phyloP scores from a whole-genome alignment of 2,329 filamentous ascomycete species.

The Cytospora mali region DNA sequence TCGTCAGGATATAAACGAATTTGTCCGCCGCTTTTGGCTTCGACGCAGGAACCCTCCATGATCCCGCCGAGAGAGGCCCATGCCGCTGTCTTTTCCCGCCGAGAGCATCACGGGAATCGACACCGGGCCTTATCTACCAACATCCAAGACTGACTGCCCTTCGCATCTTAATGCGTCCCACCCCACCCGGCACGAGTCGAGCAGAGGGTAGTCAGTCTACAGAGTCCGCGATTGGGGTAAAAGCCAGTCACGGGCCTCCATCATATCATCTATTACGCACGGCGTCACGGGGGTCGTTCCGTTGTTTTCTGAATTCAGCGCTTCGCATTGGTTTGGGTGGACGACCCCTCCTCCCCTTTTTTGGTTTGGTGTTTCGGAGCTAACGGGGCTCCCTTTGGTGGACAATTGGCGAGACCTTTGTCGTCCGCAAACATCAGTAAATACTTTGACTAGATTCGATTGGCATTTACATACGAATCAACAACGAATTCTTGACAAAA shows the following conservation, averaged over 20 bases:
- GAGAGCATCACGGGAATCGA: background rate
- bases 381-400: background rate
- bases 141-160: background rate
- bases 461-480: background rate
- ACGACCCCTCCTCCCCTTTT: background rate
- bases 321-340: background rate
- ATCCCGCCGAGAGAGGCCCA: slow-evolving; percentile 1
- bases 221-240: background rate
- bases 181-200: no score
- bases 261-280: background rate
- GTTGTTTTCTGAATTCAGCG: background rate
- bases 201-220: background rate
- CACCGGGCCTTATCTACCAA: background rate
- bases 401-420: background rate
- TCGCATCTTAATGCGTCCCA: background rate
- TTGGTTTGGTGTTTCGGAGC: background rate
- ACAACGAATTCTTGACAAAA: background rate
- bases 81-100: background rate
- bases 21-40: background rate
- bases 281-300: background rate
- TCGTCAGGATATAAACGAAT: slow-evolving; percentile 64
- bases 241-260: background rate
- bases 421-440: background rate
- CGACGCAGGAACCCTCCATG: background rate
- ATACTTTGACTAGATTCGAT: background rate